Percentiles rank a stretch among this genome's conserved stretches.
Conservation (phyloP, 192 early-diverging fungal genomes). For the Coemansia sp. region DNA sequence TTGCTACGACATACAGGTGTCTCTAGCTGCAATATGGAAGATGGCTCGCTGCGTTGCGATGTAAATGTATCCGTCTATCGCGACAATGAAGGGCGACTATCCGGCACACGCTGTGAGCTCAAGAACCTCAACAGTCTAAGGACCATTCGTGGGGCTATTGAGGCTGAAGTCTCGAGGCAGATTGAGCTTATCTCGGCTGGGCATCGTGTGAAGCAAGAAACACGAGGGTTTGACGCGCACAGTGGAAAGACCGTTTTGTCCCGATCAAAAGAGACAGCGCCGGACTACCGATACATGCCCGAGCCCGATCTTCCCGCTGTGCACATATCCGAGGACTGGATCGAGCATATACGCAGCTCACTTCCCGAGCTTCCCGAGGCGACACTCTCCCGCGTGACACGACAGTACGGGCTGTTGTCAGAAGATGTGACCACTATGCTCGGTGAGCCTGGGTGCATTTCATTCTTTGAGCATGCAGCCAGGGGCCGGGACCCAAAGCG, state of each 20-base stretch:
- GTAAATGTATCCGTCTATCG: slow-evolving; percentile 87
- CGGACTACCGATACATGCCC: slow-evolving; percentile 91
- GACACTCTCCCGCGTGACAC: slow-evolving; percentile 59
- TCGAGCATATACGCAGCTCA: slow-evolving; percentile 40
- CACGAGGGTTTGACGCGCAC: slow-evolving; percentile 75
- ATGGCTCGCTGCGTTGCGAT: slow-evolving; percentile 90
- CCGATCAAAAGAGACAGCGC: slow-evolving; percentile 81
- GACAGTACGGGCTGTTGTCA: slow-evolving; percentile 62
- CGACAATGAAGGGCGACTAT: slow-evolving; percentile 49
- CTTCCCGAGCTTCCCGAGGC: slow-evolving; percentile 80
- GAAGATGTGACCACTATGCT: slow-evolving; percentile 69
- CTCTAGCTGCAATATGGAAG: slow-evolving; percentile 83
- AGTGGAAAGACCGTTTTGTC: slow-evolving; percentile 66
- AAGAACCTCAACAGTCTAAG: slow-evolving; percentile 83
- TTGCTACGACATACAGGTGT: slow-evolving; percentile 71
- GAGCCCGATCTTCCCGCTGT: slow-evolving; percentile 61
- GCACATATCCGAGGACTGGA: slow-evolving; percentile 45
- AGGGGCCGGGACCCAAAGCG: slow-evolving; percentile 30
- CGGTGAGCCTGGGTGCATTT: slow-evolving; percentile 71
- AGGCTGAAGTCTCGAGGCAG: slow-evolving; percentile 84
- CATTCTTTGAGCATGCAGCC: slow-evolving; percentile 75
- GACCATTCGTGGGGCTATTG: slow-evolving; percentile 68
- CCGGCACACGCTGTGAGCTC: slow-evolving; percentile 72
- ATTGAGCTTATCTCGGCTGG: slow-evolving; percentile 63
- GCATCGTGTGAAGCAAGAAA: slow-evolving; percentile 66